Evolutionary conservation across 805 yeast genomes (phyloP).

Genomic region (Teunomyces tritomae): DNA sequence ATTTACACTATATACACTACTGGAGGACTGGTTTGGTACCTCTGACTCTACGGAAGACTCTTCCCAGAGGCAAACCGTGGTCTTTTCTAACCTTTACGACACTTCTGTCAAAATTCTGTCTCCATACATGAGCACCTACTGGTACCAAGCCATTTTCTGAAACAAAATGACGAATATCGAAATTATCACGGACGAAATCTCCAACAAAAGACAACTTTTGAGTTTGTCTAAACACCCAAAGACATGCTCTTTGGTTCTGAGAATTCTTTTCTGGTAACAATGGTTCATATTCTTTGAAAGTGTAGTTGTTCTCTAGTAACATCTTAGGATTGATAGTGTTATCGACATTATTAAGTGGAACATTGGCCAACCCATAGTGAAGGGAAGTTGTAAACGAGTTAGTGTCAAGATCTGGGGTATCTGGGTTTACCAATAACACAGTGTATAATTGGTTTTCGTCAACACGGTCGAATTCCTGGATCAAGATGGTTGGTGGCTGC

Average conservation of each 20-base stretch:
- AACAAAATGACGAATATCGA: constrained; percentile 72
- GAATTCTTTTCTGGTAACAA: constrained; percentile 88
- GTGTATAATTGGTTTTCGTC: constrained; percentile 61
- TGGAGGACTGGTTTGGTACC: constrained; percentile 23
- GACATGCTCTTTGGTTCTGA: constrained; percentile 75
- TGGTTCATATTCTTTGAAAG: constrained; percentile 63
- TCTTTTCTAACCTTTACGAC: constrained; percentile 63
- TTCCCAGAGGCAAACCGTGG: constrained; percentile 73
- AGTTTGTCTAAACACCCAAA: constrained; percentile 87
- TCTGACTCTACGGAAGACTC: constrained; percentile 69
- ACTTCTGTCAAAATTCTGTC: constrained; percentile 78
- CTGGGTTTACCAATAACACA: constrained; percentile 84
- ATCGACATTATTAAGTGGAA: constrained; percentile 56
- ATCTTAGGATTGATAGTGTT: constrained; percentile 51
- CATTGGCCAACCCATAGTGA: constrained; percentile 74
- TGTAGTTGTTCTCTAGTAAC: constrained; percentile 31
- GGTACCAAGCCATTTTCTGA: constrained; percentile 56
- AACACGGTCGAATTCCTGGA: constrained; percentile 64
- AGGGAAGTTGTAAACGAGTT: constrained; percentile 72
- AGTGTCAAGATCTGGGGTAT: constrained; percentile 70
- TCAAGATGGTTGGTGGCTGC: constrained; percentile 72
- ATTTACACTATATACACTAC: constrained; percentile 4
- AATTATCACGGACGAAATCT: constrained; percentile 42
- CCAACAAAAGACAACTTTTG: constrained; percentile 14
- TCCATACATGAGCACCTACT: constrained; percentile 90